These are phyloP conservation scores for Vaccinium myrtillus DNA, from an alignment of 148 eudicot species.

Conservation along the genomic window DNA sequence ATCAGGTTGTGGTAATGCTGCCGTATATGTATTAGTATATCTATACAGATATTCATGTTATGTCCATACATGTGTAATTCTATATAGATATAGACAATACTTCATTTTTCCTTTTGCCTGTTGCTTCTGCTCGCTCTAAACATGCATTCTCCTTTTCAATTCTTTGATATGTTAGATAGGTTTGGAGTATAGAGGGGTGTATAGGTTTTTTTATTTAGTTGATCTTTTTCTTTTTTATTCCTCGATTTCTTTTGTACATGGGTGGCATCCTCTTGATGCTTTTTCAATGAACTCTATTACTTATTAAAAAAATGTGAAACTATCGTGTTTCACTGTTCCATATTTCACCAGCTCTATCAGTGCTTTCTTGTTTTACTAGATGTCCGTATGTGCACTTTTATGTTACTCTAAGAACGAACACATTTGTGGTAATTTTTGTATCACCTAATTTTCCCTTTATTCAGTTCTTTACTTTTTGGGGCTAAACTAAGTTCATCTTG, in stretches of 20 bases:
- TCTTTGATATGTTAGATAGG: no score
- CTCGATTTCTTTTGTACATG: no score
- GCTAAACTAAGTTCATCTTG: constrained; percentile 8
- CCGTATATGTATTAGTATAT: neutral
- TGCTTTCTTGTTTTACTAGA: constrained; percentile 1
- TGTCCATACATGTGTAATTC: neutral
- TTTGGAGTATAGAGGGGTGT: no score
- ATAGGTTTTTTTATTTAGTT: no score
- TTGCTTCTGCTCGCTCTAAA: neutral
- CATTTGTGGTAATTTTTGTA: neutral
- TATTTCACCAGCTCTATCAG: neutral
- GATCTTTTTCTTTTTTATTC: no score
- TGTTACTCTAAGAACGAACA: neutral
- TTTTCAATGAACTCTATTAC: no score
- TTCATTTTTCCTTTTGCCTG: neutral
- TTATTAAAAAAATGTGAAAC: no score
- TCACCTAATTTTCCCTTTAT: neutral
- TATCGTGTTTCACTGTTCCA: neutral
- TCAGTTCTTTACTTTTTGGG: neutral
- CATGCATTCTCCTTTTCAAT: neutral
- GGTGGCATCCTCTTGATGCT: no score
- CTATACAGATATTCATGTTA: no score
- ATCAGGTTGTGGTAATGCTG: neutral
- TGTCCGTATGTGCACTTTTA: neutral
- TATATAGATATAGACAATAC: neutral